Conservation (phyloP, 2,329 filamentous ascomycete species). For the Penicillium sp. region DNA sequence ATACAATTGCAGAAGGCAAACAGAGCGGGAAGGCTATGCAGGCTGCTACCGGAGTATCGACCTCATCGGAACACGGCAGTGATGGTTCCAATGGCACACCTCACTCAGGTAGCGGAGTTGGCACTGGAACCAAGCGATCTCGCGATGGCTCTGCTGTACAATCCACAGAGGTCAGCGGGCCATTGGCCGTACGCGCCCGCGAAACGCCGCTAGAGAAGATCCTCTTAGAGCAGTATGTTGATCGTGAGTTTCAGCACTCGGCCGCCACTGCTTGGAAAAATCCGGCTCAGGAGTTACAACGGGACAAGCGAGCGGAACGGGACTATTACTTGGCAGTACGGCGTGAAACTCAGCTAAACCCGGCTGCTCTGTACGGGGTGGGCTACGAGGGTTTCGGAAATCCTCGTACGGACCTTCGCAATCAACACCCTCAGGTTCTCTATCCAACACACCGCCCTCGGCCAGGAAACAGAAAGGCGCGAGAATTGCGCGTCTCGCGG, state of each 20-base stretch:
- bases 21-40: conserved; percentile 58
- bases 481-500: conserved; percentile 67
- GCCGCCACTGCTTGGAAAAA: conserved; percentile 52
- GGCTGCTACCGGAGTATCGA: conserved; percentile 47
- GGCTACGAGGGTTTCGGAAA: conserved; percentile 91
- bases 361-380: conserved; percentile 58
- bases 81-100: conserved; percentile 30
- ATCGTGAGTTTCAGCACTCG: conserved; percentile 59
- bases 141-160: conserved; percentile 56
- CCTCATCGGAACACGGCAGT: conserved; percentile 26
- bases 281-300: conserved; percentile 56
- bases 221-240: conserved; percentile 61
- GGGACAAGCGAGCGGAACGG: conserved; percentile 62
- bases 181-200: conserved; percentile 35
- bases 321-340: conserved; percentile 66
- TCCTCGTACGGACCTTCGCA: conserved; percentile 69
- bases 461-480: conserved; percentile 71
- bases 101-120: conserved; percentile 45
- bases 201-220: conserved; percentile 48
- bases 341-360: conserved; percentile 55
- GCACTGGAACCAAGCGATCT: conserved; percentile 55
- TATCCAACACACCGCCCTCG: conserved; percentile 76
- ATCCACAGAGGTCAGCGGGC: conserved; percentile 34
- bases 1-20: conserved; percentile 56
- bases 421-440: conserved; percentile 63